These are phyloP conservation scores for Saprolegnia parasitica DNA, from an alignment of 352 stramenopile genomes.

Conservation along the genomic window DNA sequence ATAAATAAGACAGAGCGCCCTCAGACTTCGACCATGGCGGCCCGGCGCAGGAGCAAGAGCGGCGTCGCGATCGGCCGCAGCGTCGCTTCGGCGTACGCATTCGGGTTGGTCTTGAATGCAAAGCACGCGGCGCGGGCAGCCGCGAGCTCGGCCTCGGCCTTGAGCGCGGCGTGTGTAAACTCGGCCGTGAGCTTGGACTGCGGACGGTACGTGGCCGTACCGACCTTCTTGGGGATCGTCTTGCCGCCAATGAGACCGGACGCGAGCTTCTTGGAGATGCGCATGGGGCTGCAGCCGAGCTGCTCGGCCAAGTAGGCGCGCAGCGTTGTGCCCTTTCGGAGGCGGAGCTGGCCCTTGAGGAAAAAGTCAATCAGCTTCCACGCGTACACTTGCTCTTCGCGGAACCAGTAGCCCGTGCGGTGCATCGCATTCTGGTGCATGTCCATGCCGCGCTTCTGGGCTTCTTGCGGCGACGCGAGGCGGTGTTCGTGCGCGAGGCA, in stretches of 20 bases:
- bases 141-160: slow-evolving; percentile 8
- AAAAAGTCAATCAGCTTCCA: slow-evolving; percentile 60
- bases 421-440: background rate
- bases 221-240: slow-evolving; percentile 68
- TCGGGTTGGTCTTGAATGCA: slow-evolving; percentile 1
- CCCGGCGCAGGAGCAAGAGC: background rate
- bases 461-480: slow-evolving; percentile 12
- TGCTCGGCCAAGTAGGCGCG: slow-evolving; percentile 54
- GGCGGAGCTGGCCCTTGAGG: slow-evolving; percentile 56
- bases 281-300: slow-evolving; percentile 69
- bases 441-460: background rate
- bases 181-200: slow-evolving; percentile 3
- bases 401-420: slow-evolving; percentile 59
- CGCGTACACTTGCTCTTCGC: slow-evolving; percentile 64
- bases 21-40: background rate
- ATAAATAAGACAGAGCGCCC: background rate
- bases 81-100: background rate
- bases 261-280: slow-evolving; percentile 73
- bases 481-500: slow-evolving; percentile 11
- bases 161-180: background rate
- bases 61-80: background rate
- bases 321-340: slow-evolving; percentile 59
- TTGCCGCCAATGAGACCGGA: slow-evolving; percentile 60
- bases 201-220: slow-evolving; percentile 44
- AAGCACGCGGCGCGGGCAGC: slow-evolving; percentile 4